Conservation (phyloP, 2,329 filamentous ascomycete species). For the Mollisia scopiformis region DNA sequence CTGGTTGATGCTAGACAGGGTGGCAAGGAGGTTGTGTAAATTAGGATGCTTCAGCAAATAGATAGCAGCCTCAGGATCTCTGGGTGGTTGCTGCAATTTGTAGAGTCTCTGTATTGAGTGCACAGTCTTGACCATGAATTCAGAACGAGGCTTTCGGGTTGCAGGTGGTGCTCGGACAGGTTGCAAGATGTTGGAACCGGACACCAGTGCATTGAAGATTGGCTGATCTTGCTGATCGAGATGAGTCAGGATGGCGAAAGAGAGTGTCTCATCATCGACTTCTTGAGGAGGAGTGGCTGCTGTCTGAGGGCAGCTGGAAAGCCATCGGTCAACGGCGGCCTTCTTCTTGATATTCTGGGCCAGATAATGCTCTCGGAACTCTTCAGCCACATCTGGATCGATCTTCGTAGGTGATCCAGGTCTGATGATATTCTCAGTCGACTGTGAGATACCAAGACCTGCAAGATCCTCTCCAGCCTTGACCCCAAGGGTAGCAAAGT, state of each 20-base stretch:
- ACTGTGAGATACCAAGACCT: slow-evolving; percentile 56
- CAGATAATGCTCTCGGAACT: slow-evolving; percentile 90
- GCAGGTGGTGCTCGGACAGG: slow-evolving; percentile 71
- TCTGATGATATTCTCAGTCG: slow-evolving; percentile 60
- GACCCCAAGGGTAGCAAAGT: slow-evolving; percentile 63
- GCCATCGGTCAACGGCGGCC: slow-evolving; percentile 88
- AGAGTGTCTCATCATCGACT: slow-evolving; percentile 90
- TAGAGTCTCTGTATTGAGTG: slow-evolving; percentile 85
- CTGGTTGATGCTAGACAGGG: slow-evolving; percentile 82
- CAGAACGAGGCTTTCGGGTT: slow-evolving; percentile 64
- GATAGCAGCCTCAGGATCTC: slow-evolving; percentile 84
- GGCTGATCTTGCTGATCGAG: slow-evolving; percentile 76
- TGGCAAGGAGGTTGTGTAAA: slow-evolving; percentile 85
- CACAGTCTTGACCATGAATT: slow-evolving; percentile 75
- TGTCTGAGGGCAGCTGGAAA: slow-evolving; percentile 73
- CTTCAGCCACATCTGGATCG: slow-evolving; percentile 91
- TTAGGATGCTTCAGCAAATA: slow-evolving; percentile 82
- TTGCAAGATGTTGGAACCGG: slow-evolving; percentile 56
- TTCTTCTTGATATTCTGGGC: slow-evolving; percentile 92
- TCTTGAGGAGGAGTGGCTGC: slow-evolving; percentile 79
- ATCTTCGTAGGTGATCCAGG: slow-evolving; percentile 71
- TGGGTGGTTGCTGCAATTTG: slow-evolving; percentile 70
- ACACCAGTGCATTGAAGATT: slow-evolving; percentile 80
- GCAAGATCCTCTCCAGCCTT: slow-evolving; percentile 61
- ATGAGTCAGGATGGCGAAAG: slow-evolving; percentile 91